Base-by-base conservation (phyloP, 2,329 filamentous ascomycete genomes). In the Colletotrichum ledebouriae region DNA sequence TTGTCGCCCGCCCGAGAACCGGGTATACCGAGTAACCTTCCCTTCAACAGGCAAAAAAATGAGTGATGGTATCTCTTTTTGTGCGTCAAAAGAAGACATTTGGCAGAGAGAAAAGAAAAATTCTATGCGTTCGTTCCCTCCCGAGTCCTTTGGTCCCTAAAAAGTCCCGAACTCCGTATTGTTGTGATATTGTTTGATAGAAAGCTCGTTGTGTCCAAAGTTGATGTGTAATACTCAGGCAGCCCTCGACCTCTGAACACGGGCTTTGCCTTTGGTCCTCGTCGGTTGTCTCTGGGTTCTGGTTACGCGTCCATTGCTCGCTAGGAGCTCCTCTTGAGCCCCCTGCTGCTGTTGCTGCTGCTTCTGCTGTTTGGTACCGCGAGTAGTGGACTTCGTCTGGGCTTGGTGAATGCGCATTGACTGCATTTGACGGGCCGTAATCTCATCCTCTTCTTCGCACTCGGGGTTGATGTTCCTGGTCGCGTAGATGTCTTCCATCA, bases 401-500 rank as follows among this genome's bases (percentile, higher is more conserved):
- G 56, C 37, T 20, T 52, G 49, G 10, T 52, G 49, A 10, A 61
- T 15, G 5, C 42, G 59, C 59, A 61, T 53, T 7, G 29, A 37
- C 47, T 44, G 59, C 47, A 61, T 20, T 9, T 53, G 34, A 15
- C 44, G 34, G 34, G 22, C 22, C 22, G 52, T n/a, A 33, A 29
- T 7, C 29, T 67, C 70, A 9, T 60, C 63, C 60, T 69, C 70
- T 46, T 59, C 66, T 39, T 65, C 56, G 46, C 67, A 67, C 42
- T 65, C 67, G 11, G 63, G 49, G 15, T 64, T 29, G 37, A 67
- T 53, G 37, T 49, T 56, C 29, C 70, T 57, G 15, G 69, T 58
- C 11, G 47, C 70, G 29, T 71, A 25, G 37, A 73, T 72, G n/a
- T 73, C 71, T 13, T 67, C 59, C 37, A 71, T 57, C 7, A 73